Evolutionary conservation across 306 rosid species (phyloP), one percentile per base, ranked within the genome.

Genomic region (Corylus heterophylla): DNA sequence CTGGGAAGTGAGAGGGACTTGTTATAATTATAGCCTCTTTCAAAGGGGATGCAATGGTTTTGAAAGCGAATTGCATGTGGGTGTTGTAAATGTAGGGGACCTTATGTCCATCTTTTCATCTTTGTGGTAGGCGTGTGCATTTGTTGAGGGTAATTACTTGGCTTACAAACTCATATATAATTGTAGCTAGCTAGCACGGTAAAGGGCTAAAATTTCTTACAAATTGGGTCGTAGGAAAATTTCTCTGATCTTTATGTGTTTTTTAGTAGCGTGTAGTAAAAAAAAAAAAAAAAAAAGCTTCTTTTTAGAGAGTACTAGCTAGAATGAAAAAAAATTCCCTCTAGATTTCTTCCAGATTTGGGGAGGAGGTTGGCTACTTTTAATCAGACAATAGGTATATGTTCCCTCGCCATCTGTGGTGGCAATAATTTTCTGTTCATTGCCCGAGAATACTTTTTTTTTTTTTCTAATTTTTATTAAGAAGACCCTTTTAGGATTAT

Each of bases 11-110:
- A 82, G 31, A 54, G 61, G 54, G 82, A 76, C 35, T 79, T 61
- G 29, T 51, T 78, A 73, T 75, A 29, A 66, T 51, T 50, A 47
- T 50, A 47, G 51, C 48, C 20, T 8, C 6, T 14, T 31, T 68
- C 12, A 64, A 9, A 25, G 13, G 76, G 70, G 69, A 73, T 69
- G 51, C 16, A 54, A 39, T 76, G 78, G 18, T 70, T 79, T 14
- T 66, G 96, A 82, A 67, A 80, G 83, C 37, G 87, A 89, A 77
- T 71, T 84, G 86, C 93, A 91, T 82, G 91, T 91, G 95, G 89
- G 71, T 75, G 95, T 64, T 78, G 86, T 85, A 78, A 90, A 85
- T 89, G 85, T 72, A 67, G 83, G 87, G 89, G 93, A 83, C 88
- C 89, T 76, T 73, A 61, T 70, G 31, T 75, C 55, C 56, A 76